Conservation (phyloP, 2,329 filamentous ascomycete species). For the Metarhizium guizhouense region DNA sequence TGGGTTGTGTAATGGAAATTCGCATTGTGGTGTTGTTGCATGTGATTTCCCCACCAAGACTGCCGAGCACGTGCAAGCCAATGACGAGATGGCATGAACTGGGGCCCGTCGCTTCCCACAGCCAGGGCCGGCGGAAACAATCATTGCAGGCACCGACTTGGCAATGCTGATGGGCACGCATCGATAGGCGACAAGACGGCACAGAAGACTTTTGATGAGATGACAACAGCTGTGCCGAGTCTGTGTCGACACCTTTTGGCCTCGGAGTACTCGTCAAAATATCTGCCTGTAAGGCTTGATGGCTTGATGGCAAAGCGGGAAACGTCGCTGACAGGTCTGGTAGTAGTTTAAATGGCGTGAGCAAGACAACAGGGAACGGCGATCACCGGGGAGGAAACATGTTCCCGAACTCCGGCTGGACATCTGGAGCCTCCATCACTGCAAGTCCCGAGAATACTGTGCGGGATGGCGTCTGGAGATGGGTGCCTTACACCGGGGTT, state of each 20-base stretch:
- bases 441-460: not conserved
- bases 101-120: not conserved
- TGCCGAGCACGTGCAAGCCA: constrained; percentile 1
- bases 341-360: too few species aligned
- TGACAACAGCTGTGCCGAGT: too few species aligned
- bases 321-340: too few species aligned
- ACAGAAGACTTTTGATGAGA: too few species aligned
- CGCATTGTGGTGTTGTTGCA: not conserved
- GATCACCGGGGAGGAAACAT: not conserved
- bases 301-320: not conserved
- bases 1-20: not conserved
- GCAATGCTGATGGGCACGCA: too few species aligned
- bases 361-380: not conserved
- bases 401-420: not conserved
- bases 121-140: too few species aligned
- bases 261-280: too few species aligned
- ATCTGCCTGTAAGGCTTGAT: too few species aligned
- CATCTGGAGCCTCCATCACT: not conserved
- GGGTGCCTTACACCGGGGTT: not conserved
- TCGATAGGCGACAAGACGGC: too few species aligned
- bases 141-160: too few species aligned
- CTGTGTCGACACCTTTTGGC: too few species aligned
- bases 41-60: constrained; percentile 6
- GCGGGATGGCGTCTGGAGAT: not conserved
- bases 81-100: not conserved